phyloP scores from a whole-genome alignment of 495 filamentous ascomycete genomes.

The Penicillium parvum region DNA sequence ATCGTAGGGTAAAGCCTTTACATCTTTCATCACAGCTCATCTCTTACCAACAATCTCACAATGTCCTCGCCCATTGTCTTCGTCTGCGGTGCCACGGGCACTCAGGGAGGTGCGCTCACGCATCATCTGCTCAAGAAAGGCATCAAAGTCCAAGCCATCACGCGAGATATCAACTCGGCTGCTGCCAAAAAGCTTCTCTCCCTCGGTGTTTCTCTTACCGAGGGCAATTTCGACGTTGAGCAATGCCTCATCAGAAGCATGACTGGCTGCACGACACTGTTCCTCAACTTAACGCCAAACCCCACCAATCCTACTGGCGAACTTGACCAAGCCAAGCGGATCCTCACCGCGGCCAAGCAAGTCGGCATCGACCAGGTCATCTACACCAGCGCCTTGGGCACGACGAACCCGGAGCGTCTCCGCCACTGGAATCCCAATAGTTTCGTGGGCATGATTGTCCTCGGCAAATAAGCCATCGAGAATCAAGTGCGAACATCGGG shows the following conservation, averaged over 20 bases:
- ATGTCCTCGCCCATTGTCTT: conserved; percentile 34
- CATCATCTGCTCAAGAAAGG: conserved; percentile 33
- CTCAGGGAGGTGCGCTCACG: conserved; percentile 43
- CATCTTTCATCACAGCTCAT: neutral
- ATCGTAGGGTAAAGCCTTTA: neutral
- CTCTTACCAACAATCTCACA: conserved; percentile 9
- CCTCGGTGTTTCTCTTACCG: conserved; percentile 35
- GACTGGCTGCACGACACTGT: conserved; percentile 40
- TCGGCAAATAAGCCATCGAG: conserved; percentile 37
- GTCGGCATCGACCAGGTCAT: conserved; percentile 37
- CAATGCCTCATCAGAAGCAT: conserved; percentile 31
- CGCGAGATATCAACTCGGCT: conserved; percentile 31
- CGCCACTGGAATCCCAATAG: conserved; percentile 20
- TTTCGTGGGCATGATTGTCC: conserved; percentile 22
- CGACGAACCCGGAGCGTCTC: conserved; percentile 21
- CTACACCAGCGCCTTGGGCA: conserved; percentile 34
- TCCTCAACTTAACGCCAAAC: conserved; percentile 43
- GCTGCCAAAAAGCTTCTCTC: conserved; percentile 30
- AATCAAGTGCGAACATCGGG: conserved; percentile 22
- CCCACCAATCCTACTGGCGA: conserved; percentile 21
- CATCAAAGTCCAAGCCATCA: conserved; percentile 38
- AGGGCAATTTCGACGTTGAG: conserved; percentile 40
- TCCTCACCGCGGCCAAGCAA: conserved; percentile 40
- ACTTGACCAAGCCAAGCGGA: conserved; percentile 28
- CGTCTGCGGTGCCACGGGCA: conserved; percentile 47